phyloP scores from a whole-genome alignment of 768 basidiomycete genomes.

The Boletus vinaceobasis region DNA sequence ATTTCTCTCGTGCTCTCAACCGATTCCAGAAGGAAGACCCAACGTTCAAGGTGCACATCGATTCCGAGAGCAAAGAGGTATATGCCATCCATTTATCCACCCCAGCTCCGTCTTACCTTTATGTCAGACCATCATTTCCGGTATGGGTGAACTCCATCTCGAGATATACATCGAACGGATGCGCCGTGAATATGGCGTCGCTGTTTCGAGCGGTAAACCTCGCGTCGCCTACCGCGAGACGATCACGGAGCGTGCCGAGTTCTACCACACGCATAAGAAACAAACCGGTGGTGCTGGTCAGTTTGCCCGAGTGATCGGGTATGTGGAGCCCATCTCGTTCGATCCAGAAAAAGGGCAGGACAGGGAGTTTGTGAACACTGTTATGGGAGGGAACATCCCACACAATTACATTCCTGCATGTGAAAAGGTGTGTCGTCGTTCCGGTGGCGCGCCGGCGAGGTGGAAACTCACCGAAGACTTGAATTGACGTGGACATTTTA shows the following conservation, averaged over 20 bases:
- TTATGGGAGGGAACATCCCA: slow-evolving; percentile 93
- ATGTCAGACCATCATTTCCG: slow-evolving; percentile 91
- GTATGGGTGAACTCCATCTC: slow-evolving; percentile 98
- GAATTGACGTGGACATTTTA: background rate
- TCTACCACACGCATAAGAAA: slow-evolving; percentile 95
- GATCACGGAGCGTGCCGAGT: slow-evolving; percentile 75
- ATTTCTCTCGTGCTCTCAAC: slow-evolving; percentile 94
- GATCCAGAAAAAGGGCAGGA: slow-evolving; percentile 80
- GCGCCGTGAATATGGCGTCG: slow-evolving; percentile 94
- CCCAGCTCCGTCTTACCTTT: background rate
- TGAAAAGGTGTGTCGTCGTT: slow-evolving; percentile 64
- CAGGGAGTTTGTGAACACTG: slow-evolving; percentile 75
- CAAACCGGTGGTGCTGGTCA: slow-evolving; percentile 97
- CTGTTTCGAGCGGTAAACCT: slow-evolving; percentile 92
- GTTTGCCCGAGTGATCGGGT: slow-evolving; percentile 89
- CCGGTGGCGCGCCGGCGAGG: background rate
- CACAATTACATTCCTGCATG: slow-evolving; percentile 90
- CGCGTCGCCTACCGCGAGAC: slow-evolving; percentile 97
- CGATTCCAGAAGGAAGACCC: slow-evolving; percentile 99
- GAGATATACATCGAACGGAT: slow-evolving; percentile 99
- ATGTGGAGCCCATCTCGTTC: slow-evolving; percentile 82
- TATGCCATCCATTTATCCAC: background rate
- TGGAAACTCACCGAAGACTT: background rate
- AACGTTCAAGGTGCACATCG: slow-evolving; percentile 96
- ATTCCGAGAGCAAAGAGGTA: slow-evolving; percentile 91